Evolutionary conservation across 805 yeast genomes (phyloP).

Genomic region (Lipomyces starkeyi): DNA sequence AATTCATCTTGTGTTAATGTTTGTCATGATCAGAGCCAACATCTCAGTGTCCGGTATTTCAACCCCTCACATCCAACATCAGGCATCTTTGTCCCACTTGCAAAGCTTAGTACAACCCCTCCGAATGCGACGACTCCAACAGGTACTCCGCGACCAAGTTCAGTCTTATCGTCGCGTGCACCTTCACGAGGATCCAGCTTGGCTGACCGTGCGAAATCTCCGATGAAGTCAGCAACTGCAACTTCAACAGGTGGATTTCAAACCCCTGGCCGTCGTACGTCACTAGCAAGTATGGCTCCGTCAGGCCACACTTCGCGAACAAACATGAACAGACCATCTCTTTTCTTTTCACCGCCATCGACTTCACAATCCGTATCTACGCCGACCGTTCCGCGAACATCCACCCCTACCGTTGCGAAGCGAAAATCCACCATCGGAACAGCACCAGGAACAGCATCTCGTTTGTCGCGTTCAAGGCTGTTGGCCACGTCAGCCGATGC

Average conservation of each 20-base stretch:
- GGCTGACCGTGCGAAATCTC: constrained; percentile 24
- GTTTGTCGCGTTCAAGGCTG: background rate
- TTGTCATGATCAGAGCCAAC: background rate
- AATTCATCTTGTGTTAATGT: background rate
- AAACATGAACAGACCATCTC: constrained; percentile 14
- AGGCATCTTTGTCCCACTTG: constrained; percentile 29
- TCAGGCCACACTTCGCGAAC: constrained; percentile 26
- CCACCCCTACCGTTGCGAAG: constrained; percentile 11
- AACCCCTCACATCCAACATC: constrained; percentile 25
- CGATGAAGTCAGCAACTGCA: constrained; percentile 10
- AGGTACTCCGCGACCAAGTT: constrained; percentile 26
- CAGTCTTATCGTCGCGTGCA: constrained; percentile 16
- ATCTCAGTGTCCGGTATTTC: constrained; percentile 29
- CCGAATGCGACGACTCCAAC: constrained; percentile 5
- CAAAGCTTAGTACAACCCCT: constrained; percentile 3
- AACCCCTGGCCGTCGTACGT: constrained; percentile 32
- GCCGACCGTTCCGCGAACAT: constrained; percentile 9
- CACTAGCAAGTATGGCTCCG: constrained; percentile 21
- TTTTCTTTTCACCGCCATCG: constrained; percentile 12
- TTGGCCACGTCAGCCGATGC: background rate
- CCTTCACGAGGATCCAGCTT: constrained; percentile 20
- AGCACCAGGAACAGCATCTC: constrained; percentile 1
- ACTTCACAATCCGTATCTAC: background rate
- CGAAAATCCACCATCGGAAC: background rate
- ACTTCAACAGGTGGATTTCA: constrained; percentile 9